A percentile compares a stretch with the other conserved stretches of the same genome.
phyloP scores from a whole-genome alignment of 1,139 yeast species.

The Kurtzmaniella quercitrusa region DNA sequence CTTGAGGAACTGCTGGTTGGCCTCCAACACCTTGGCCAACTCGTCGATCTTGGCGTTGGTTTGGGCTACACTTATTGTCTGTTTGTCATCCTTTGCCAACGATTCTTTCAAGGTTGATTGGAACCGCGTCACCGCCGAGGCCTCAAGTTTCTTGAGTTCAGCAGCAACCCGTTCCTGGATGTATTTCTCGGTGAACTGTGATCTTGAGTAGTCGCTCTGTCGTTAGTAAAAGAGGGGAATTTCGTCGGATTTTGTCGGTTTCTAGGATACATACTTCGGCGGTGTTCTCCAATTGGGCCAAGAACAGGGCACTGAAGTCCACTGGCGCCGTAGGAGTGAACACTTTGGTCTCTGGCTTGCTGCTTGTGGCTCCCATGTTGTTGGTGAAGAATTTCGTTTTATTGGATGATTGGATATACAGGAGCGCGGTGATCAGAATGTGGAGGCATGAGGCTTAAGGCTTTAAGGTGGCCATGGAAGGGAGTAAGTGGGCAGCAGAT shows the following conservation, averaged over 20 bases:
- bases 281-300: conserved; percentile 67
- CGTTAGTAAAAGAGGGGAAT: conserved; percentile 15
- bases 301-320: conserved; percentile 64
- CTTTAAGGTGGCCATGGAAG: too few relatives aligned
- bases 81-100: conserved; percentile 25
- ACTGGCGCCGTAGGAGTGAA: conserved; percentile 71
- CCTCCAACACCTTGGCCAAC: conserved; percentile 44
- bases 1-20: conserved; percentile 44
- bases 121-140: conserved; percentile 53
- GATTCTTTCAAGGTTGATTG: conserved; percentile 47
- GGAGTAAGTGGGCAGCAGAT: too few relatives aligned
- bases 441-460: too few relatives aligned
- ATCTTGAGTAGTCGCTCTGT: conserved; percentile 71
- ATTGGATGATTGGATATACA: neutral
- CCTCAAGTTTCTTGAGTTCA: conserved; percentile 60
- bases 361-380: conserved; percentile 51
- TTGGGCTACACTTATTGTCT: conserved; percentile 23
- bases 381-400: conserved; percentile 8
- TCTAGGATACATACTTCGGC: conserved; percentile 47
- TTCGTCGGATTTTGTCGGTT: too few relatives aligned
- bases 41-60: conserved; percentile 37
- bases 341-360: conserved; percentile 62
- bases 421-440: neutral
- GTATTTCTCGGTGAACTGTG: conserved; percentile 72
- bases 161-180: conserved; percentile 73